phyloP scores from a whole-genome alignment of 192 early-diverging fungal genomes.

The Podila clonocystis region DNA sequence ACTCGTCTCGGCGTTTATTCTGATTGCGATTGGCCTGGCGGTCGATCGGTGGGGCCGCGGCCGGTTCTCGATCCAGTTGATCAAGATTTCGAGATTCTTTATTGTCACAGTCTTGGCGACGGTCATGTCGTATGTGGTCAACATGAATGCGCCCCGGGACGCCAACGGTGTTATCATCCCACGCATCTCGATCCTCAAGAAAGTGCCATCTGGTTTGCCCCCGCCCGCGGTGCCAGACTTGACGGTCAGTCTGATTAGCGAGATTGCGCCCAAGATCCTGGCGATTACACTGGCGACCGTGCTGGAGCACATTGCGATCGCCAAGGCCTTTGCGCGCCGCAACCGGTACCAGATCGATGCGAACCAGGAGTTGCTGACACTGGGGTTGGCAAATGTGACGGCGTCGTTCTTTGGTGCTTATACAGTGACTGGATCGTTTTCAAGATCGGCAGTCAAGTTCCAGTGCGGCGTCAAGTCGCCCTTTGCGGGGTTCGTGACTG shows the following conservation, averaged over 20 bases:
- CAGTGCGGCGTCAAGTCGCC: conserved; percentile 88
- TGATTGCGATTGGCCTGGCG: conserved; percentile 24
- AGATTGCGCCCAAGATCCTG: conserved; percentile 61
- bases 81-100: conserved; percentile 78
- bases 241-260: conserved; percentile 56
- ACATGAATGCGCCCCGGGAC: conserved; percentile 44
- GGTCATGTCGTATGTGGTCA: conserved; percentile 74
- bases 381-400: conserved; percentile 87
- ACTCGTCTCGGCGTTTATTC: conserved; percentile 25
- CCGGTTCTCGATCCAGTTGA: conserved; percentile 63
- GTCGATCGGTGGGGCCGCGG: conserved; percentile 50
- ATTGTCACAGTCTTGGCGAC: conserved; percentile 81
- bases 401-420: conserved; percentile 90
- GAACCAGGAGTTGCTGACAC: conserved; percentile 90
- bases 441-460: conserved; percentile 91
- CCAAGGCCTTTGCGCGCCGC: conserved; percentile 86
- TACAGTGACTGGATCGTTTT: conserved; percentile 94
- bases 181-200: conserved; percentile 74
- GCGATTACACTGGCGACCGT: conserved; percentile 79
- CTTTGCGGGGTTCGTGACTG: conserved; percentile 80
- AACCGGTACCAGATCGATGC: conserved; percentile 83
- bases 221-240: conserved; percentile 65
- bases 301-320: conserved; percentile 93
- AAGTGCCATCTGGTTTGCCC: conserved; percentile 79
- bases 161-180: conserved; percentile 40